phyloP scores from a whole-genome alignment of 2,329 filamentous ascomycete genomes.

The Colletotrichum falcatum region DNA sequence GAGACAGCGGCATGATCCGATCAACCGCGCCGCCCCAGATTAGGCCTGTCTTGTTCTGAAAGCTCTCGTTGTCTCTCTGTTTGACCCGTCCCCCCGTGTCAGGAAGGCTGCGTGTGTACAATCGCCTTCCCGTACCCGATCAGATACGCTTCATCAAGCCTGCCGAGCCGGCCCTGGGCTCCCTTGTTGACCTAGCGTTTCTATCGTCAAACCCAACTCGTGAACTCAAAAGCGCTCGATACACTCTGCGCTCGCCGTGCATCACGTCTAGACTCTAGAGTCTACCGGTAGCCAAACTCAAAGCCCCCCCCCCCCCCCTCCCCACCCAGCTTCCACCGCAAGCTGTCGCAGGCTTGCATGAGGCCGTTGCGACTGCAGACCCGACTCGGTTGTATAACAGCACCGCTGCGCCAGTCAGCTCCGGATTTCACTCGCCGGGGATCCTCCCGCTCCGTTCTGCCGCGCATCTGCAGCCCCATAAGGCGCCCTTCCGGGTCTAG shows the following conservation, averaged over 20 bases:
- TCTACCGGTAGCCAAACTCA: too few relatives aligned
- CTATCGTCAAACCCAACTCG: not conserved
- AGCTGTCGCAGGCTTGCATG: not conserved
- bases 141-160: not conserved
- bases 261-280: not conserved
- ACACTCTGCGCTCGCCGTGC: not conserved
- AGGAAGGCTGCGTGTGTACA: too few relatives aligned
- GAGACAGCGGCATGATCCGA: not conserved
- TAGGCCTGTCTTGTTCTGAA: not conserved
- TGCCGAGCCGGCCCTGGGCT: slow-evolving; percentile 7
- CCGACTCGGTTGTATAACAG: slow-evolving; percentile 12
- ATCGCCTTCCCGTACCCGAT: too few relatives aligned
- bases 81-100: not conserved
- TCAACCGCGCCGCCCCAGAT: not conserved
- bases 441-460: not conserved
- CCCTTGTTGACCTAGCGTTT: slow-evolving; percentile 1
- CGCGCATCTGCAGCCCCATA: not conserved
- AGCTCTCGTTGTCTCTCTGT: not conserved
- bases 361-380: not conserved
- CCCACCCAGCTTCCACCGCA: not conserved
- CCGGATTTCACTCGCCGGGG: not conserved
- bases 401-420: slow-evolving; percentile 9
- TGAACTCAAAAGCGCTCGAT: not conserved
- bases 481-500: not conserved
- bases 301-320: too few relatives aligned